Evolutionary conservation across 1,139 yeast species (phyloP).

Genomic region (Hansenula sp.): DNA sequence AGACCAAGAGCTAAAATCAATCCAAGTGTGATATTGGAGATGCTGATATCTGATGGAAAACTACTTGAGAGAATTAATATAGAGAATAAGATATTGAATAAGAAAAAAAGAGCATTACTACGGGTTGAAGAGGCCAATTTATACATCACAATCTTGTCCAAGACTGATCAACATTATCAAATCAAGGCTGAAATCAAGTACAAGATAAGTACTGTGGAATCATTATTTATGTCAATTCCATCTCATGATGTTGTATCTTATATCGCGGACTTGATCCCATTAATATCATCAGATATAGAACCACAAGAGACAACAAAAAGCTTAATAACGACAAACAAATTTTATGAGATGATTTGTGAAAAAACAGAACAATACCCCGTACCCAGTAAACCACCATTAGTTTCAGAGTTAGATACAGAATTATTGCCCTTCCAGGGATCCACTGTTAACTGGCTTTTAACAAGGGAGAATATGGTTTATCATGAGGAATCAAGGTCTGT

Average conservation of each 20-base stretch:
- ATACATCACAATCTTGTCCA: not conserved
- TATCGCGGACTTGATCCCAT: conserved; percentile 4
- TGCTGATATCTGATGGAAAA: not conserved
- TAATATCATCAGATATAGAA: not conserved
- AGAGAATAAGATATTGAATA: not conserved
- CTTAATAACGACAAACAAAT: conserved; percentile 18
- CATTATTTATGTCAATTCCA: conserved; percentile 6
- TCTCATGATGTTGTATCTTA: not conserved
- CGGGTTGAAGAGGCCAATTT: not conserved
- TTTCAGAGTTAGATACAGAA: conserved; percentile 44
- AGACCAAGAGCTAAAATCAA: not conserved
- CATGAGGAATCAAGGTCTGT: conserved; percentile 25
- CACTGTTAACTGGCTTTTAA: conserved; percentile 63
- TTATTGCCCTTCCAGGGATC: conserved; percentile 58
- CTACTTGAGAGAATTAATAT: not conserved
- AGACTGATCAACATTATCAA: not conserved
- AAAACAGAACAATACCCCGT: conserved; percentile 21
- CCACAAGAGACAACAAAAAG: not conserved
- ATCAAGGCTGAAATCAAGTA: conserved; percentile 7
- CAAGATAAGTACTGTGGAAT: conserved; percentile 7
- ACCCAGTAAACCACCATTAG: conserved; percentile 9
- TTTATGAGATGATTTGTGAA: conserved; percentile 30
- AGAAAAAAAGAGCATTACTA: not conserved
- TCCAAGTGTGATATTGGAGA: not conserved
- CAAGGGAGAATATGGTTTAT: conserved; percentile 51